Percentiles rank a stretch among this genome's conserved stretches.
Evolutionary conservation across 140 eudicot genomes (phyloP).

Genomic region (Flaveria floridana): DNA sequence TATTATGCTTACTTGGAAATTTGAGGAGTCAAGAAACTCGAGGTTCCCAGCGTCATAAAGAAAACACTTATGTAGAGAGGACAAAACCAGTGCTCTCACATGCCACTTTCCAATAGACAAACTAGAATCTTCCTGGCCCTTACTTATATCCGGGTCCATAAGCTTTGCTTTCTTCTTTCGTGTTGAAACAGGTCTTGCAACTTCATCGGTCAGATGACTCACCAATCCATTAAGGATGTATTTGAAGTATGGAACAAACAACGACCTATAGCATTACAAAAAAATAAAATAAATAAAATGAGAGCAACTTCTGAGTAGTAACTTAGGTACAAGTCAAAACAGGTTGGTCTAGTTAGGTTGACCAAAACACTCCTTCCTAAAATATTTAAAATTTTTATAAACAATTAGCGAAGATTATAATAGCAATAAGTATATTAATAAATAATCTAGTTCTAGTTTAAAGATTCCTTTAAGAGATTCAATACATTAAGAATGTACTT

Average conservation of each 20-base stretch:
- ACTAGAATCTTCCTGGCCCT: conserved; percentile 31
- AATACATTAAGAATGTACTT: not conserved
- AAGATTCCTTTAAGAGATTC: not conserved
- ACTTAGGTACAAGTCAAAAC: not conserved
- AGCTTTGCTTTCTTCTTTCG: conserved; percentile 80
- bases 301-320: not conserved
- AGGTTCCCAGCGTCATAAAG: conserved; percentile 70
- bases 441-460: not conserved
- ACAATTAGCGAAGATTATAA: not conserved
- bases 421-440: not conserved
- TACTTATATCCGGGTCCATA: conserved; percentile 28
- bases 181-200: conserved; percentile 34
- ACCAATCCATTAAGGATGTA: conserved; percentile 81
- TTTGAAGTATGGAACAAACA: conserved; percentile 93
- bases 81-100: conserved; percentile 61
- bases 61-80: conserved; percentile 80
- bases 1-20: conserved; percentile 68
- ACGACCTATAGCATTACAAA: conserved; percentile 44
- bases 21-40: conserved; percentile 72
- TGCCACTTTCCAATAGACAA: conserved; percentile 62
- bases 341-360: not conserved
- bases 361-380: not conserved
- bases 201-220: conserved; percentile 58
- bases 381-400: not conserved
- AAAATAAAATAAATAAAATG: not conserved